Conservation (phyloP, 345 rosid species). For the Eucalyptus tenuipes region DNA sequence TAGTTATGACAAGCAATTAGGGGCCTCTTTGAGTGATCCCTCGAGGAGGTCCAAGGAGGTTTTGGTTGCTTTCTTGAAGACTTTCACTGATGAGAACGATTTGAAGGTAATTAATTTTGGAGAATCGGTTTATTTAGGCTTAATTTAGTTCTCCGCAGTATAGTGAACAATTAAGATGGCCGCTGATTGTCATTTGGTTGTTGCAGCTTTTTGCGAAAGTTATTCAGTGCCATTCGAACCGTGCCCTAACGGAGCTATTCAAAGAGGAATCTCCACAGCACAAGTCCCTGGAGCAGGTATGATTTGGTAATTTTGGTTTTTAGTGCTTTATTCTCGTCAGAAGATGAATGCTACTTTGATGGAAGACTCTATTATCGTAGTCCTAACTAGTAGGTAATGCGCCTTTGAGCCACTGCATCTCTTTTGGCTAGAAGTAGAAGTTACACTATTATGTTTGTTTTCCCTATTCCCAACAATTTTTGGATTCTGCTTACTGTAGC, state of each 20-base stretch:
- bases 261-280: constrained; percentile 18
- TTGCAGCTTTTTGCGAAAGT: constrained; percentile 12
- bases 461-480: not conserved
- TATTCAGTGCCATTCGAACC: constrained; percentile 31
- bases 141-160: not conserved
- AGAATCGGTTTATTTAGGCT: not conserved
- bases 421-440: not conserved
- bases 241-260: constrained; percentile 17
- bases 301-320: not conserved
- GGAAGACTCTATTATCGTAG: not conserved
- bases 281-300: constrained; percentile 62
- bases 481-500: not conserved
- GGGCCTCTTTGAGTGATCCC: constrained; percentile 65
- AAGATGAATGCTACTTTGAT: not conserved
- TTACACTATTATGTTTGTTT: not conserved
- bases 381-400: not conserved
- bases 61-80: constrained; percentile 43
- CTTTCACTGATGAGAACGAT: constrained; percentile 33
- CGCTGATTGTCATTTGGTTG: not conserved
- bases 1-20: constrained; percentile 32
- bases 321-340: not conserved
- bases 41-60: constrained; percentile 41
- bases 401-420: not conserved
- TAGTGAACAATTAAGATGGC: not conserved
- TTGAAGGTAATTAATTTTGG: constrained; percentile 22